Base-by-base conservation (phyloP, 2,329 filamentous ascomycete species). In the Huntiella abstrusa region DNA sequence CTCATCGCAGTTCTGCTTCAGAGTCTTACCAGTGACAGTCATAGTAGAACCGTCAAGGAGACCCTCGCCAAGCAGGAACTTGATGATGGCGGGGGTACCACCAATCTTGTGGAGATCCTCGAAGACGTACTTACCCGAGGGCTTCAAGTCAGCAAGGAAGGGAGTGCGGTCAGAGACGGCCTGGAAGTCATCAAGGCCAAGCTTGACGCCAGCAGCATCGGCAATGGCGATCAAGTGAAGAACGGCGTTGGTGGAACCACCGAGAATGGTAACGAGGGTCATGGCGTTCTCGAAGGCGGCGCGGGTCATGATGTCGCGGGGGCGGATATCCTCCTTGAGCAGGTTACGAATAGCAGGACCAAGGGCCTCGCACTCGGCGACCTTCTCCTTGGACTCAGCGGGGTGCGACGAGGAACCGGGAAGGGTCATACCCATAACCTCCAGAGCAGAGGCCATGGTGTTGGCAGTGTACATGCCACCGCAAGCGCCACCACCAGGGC, bases 401-500 rank as follows among this genome's bases (percentile, higher is more conserved):
- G 85, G 85, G 46, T 77, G 91, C 1, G 82, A 87, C 0, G 83
- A 87, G 0, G 83, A 91, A 1, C 85, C 85, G 0, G 86, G 84
- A 5, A 93, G 68, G 0, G 77, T 77, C 28, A 93, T 68, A 22
- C 86, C 86, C 71, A 94, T 85, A 37, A 83, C 83, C 65, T 94
- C 85, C 52, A 93, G 85, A 11, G 83, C 83, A 0, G 83, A 88
- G 3, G 84, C 83, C 83, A 94, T 88, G 17, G 85, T 93, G 63
- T 93, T 93, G 52, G 86, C 86, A 1, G 86, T 94, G 64, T 86
- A 94, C 86, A 93, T 87, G 54, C 82, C 82, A 53, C 80, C 81
- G 53, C 82, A 87, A 33, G 81, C 82, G 35, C 82, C 82, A 36
- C 61, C 59, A 33, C 64, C 64, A 39, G 63, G 63, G 59, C 86